Evolutionary conservation across 805 yeast genomes (phyloP).

Genomic region (Candida krabiensis): DNA sequence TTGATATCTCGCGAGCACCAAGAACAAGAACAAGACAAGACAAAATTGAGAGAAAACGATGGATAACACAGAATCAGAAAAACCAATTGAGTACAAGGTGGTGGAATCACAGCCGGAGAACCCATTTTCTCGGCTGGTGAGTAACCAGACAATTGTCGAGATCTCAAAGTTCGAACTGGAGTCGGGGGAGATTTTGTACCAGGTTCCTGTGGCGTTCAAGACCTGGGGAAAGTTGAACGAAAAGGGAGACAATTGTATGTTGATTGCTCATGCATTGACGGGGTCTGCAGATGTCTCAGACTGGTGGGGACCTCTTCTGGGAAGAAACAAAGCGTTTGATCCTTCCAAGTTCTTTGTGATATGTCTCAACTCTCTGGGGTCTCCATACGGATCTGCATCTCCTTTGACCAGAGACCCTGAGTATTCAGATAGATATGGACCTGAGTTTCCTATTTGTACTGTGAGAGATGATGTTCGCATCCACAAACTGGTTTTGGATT

Average conservation of each 20-base stretch:
- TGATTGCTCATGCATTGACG: slow-evolving; percentile 94
- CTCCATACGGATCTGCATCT: slow-evolving; percentile 95
- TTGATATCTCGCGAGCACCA: too few relatives aligned
- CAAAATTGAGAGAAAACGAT: too few relatives aligned
- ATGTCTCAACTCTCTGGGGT: slow-evolving; percentile 90
- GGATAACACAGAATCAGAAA: too few relatives aligned
- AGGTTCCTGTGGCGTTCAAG: slow-evolving; percentile 92
- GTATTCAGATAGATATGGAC: slow-evolving; percentile 80
- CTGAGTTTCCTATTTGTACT: slow-evolving; percentile 91
- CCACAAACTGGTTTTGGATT: slow-evolving; percentile 75
- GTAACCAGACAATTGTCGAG: slow-evolving; percentile 74
- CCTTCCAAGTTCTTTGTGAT: slow-evolving; percentile 83
- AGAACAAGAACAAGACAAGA: background rate
- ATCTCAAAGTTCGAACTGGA: slow-evolving; percentile 76
- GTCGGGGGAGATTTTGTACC: slow-evolving; percentile 68
- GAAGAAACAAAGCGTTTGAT: slow-evolving; percentile 84
- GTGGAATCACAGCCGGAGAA: slow-evolving; percentile 55
- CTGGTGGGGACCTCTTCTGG: slow-evolving; percentile 98
- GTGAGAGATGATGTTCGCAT: slow-evolving; percentile 89
- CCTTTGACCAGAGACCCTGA: slow-evolving; percentile 82
- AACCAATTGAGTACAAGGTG: slow-evolving; percentile 34
- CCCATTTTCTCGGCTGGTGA: slow-evolving; percentile 67
- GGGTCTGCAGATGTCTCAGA: slow-evolving; percentile 95
- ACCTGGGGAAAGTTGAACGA: slow-evolving; percentile 89
- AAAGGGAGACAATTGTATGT: slow-evolving; percentile 69